Evolutionary conservation across 2,329 filamentous ascomycete genomes (phyloP), one percentile per base, ranked within the genome.

Genomic region (Alternaria novae-zelandiae): DNA sequence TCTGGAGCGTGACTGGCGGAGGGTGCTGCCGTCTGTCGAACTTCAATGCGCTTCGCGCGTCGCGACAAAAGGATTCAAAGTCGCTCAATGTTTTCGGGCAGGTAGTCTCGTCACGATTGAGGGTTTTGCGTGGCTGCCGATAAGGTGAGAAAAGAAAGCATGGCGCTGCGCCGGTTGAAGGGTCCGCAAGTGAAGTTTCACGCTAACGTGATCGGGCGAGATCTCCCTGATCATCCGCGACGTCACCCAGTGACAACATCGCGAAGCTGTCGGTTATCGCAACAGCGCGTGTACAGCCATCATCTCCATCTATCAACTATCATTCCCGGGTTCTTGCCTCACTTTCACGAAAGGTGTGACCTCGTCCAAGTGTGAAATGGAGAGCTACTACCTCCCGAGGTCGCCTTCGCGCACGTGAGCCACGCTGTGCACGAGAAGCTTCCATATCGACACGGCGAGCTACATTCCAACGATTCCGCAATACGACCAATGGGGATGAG

Each of bases 131-230:
- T 47, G 54, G 25, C 26, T 58, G 54, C 13, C 44, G 63, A 66
- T 61, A 64, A 66, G 63, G 61, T 58, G 63, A 55, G 59, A 58
- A 56, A 60, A 58, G 57, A 59, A 62, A 67, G 25, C 44, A 55
- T 36, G 25, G 50, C 47, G 41, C 46, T 59, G 63, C 60, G 54
- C 53, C 36, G 30, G 53, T 51, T 15, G 61, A 46, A 53, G 49
- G 30, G 30, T 51, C 23, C 41, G 43, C 25, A 43, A 36, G 57
- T 30, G n/a, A 51, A 25, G 64, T 64, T 66, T 66, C 54, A 60
- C 57, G 64, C 64, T 64, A 64, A 78, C 77, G n/a, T 15, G 11
- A 32, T 50, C 13, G 20, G 26, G 46, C n/a, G 3, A 56, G 57
- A 28, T 25, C 13, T 8, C 11, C 44, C n/a, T 28, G 26, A 32